Evolutionary conservation across 768 basidiomycete genomes (phyloP), one percentile per base, ranked within the genome.

Genomic region (Polyporus arcularius): DNA sequence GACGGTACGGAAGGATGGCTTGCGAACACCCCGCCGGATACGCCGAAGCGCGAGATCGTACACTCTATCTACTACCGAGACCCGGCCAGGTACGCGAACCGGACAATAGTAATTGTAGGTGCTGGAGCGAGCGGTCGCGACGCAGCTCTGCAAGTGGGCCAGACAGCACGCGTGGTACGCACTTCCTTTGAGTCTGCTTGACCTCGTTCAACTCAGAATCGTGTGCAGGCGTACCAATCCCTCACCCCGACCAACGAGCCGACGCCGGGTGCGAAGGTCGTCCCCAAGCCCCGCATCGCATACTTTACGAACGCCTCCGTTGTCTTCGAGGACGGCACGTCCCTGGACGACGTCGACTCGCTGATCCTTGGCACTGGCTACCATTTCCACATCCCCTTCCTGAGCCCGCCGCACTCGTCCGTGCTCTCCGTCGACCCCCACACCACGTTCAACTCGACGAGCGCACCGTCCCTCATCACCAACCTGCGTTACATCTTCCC

Each of bases 311-410:
- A 67, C 4, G 64, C 76, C 10, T 73, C 73, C 3, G 68, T 85
- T 35, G 74, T 81, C 15, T 85, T 87, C 62, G 64, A 63, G 0
- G 84, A 86, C 65, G 81, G 79, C 14, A 77, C 80, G 0, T 58
- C 67, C 0, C 57, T 76, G 3, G 40, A 58, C 16, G 73, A 77
- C 42, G 76, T 82, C 31, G 81, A 85, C 59, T 65, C 75, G 6
- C 72, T 87, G 39, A 65, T 86, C 30, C 77, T 85, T 14, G 83
- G 72, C 0, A 86, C 84, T 0, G 85, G 86, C 8, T 87, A 87
- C 66, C 75, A 84, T 57, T 61, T 80, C 51, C 75, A 74, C 21
- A 73, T 84, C 7, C 85, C 84, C 0, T 86, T 86, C 77, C 70
- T 80, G 31, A 62, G 67, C 49, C 49, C 53, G 57, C 55, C 53